Evolutionary conservation across 2,329 filamentous ascomycete species (phyloP).

Genomic region (Elsinoe fawcettii): DNA sequence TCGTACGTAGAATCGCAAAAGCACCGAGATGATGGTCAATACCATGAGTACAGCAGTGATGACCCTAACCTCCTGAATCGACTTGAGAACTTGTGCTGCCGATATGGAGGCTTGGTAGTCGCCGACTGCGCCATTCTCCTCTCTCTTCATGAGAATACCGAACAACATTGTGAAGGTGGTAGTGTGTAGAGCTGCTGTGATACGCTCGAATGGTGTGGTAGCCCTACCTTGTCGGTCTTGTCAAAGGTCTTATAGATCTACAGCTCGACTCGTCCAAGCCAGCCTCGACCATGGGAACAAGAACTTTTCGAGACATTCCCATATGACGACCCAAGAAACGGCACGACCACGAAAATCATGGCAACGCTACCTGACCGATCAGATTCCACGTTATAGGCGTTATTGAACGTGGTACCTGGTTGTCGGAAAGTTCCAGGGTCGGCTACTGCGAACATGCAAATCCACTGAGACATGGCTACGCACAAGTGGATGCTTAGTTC

Average conservation of each 20-base stretch:
- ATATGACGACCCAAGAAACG: neutral
- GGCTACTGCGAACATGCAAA: neutral
- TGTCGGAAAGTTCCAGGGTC: neutral
- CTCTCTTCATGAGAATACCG: neutral
- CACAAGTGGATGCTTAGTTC: neutral
- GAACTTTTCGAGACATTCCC: slow-evolving; percentile 2
- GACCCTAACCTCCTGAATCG: neutral
- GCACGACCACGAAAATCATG: neutral
- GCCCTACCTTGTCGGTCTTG: neutral
- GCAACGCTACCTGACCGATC: neutral
- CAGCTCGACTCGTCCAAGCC: neutral
- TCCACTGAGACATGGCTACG: neutral
- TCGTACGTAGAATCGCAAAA: slow-evolving; percentile 10
- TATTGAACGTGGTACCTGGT: neutral
- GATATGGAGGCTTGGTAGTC: slow-evolving; percentile 8
- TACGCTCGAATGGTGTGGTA: neutral
- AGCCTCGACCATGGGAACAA: slow-evolving; percentile 4
- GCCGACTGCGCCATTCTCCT: neutral
- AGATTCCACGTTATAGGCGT: slow-evolving; percentile 1
- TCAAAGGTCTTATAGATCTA: neutral
- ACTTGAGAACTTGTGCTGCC: neutral
- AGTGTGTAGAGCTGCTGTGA: neutral
- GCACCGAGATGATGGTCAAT: slow-evolving; percentile 1
- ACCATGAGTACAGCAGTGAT: neutral
- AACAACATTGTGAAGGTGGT: neutral